These are phyloP conservation scores for Aspergillus sp. DNA, from an alignment of 2,329 filamentous ascomycete species.

Conservation along the genomic window DNA sequence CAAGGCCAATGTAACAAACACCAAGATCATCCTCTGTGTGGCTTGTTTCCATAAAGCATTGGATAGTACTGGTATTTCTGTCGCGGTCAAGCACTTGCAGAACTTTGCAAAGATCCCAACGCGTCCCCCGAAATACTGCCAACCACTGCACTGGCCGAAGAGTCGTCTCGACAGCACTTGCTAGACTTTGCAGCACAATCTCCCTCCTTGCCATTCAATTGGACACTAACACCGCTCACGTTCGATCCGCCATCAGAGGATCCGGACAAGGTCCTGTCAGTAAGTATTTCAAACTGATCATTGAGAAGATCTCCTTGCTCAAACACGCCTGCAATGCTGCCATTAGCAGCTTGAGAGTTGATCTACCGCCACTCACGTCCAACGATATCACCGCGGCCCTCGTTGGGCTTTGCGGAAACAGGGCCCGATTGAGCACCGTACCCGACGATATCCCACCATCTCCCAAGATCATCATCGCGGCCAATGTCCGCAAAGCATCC, in stretches of 20 bases:
- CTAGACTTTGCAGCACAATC: not conserved
- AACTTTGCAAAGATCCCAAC: not conserved
- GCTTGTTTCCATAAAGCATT: not conserved
- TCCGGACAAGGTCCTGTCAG: not conserved
- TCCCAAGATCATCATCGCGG: constrained; percentile 1
- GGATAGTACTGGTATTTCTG: not conserved
- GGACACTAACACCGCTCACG: not conserved
- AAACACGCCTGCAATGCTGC: not conserved
- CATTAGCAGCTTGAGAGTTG: not conserved
- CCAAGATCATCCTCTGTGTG: not conserved
- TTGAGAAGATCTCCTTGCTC: not conserved
- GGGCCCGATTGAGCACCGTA: constrained; percentile 1
- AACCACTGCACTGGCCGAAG: not conserved
- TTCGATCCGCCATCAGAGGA: not conserved
- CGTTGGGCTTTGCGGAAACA: constrained; percentile 4
- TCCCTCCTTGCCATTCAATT: constrained; percentile 1
- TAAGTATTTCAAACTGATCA: not conserved
- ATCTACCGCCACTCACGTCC: not conserved
- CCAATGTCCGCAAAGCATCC: not conserved
- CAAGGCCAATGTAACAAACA: not conserved
- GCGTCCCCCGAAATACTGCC: not conserved
- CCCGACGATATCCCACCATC: constrained; percentile 1
- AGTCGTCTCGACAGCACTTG: constrained; percentile 1
- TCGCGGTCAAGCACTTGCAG: not conserved
- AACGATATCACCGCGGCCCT: not conserved